A percentile compares a stretch with the other conserved stretches of the same genome.
Evolutionary conservation across 2,329 filamentous ascomycete species (phyloP).

Genomic region (Stagonosporopsis tanaceti): DNA sequence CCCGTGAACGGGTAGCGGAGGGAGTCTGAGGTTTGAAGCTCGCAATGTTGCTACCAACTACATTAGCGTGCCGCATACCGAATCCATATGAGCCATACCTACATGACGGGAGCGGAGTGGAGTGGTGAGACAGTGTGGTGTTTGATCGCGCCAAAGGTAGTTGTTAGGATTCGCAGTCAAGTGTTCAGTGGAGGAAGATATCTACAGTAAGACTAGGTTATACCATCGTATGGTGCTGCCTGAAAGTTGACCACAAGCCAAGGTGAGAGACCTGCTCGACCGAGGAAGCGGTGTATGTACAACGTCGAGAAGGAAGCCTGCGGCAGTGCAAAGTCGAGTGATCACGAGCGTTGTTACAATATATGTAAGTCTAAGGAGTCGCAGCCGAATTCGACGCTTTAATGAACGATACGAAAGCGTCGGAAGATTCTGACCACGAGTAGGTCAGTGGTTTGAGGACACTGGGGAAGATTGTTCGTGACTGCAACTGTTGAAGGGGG

Average conservation of each 20-base stretch:
- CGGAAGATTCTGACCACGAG: background rate
- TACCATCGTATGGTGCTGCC: conserved; percentile 8
- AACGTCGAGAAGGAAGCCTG: background rate
- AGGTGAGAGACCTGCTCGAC: conserved; percentile 14
- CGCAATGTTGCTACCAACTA: background rate
- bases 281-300: conserved; percentile 8
- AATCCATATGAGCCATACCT: background rate
- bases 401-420: background rate
- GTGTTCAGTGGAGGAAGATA: background rate
- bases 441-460: background rate
- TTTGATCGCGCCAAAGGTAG: background rate
- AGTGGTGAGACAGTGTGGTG: background rate
- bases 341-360: background rate
- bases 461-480: background rate
- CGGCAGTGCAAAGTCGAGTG: background rate
- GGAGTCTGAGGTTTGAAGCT: background rate
- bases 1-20: background rate
- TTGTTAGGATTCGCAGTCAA: background rate
- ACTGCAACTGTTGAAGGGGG: no score
- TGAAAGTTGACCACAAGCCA: background rate
- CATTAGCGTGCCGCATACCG: background rate
- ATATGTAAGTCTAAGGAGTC: background rate
- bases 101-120: background rate
- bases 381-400: background rate
- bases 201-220: background rate